Evolutionary conservation across 257 asterid genomes (phyloP).

Genomic region (Plantago major): DNA sequence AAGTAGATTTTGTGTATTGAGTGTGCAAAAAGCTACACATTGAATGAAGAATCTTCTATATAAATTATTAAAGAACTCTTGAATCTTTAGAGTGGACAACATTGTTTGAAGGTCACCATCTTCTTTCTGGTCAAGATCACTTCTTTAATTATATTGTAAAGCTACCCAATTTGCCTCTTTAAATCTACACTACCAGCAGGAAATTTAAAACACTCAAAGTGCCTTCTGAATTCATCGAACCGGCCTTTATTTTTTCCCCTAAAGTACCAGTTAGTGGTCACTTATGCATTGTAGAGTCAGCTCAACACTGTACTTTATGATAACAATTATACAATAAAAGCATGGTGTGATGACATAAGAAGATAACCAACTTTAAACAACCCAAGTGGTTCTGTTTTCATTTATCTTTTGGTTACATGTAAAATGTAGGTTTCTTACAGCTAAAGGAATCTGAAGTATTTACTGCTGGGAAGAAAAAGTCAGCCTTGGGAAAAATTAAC

Average conservation of each 20-base stretch:
- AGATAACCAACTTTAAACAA: not conserved
- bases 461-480: constrained; percentile 30
- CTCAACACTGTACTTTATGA: constrained; percentile 5
- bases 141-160: constrained; percentile 17
- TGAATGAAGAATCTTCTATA: not conserved
- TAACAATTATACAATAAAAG: constrained; percentile 2
- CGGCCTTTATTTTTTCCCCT: constrained; percentile 26
- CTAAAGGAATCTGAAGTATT: constrained; percentile 55
- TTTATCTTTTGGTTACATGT: not conserved
- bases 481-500: constrained; percentile 18
- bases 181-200: constrained; percentile 8
- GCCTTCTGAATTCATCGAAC: constrained; percentile 22
- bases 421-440: constrained; percentile 59
- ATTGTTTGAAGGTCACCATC: constrained; percentile 29
- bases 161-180: constrained; percentile 18
- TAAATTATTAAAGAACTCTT: constrained; percentile 7
- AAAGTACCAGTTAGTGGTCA: constrained; percentile 18
- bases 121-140: constrained; percentile 21
- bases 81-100: constrained; percentile 19
- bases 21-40: not conserved
- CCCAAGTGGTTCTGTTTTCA: not conserved
- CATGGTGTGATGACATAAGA: constrained; percentile 9
- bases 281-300: constrained; percentile 20
- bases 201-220: constrained; percentile 17
- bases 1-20: constrained; percentile 7